Conservation (phyloP, 495 filamentous ascomycete genomes). For the Neurospora sp. region DNA sequence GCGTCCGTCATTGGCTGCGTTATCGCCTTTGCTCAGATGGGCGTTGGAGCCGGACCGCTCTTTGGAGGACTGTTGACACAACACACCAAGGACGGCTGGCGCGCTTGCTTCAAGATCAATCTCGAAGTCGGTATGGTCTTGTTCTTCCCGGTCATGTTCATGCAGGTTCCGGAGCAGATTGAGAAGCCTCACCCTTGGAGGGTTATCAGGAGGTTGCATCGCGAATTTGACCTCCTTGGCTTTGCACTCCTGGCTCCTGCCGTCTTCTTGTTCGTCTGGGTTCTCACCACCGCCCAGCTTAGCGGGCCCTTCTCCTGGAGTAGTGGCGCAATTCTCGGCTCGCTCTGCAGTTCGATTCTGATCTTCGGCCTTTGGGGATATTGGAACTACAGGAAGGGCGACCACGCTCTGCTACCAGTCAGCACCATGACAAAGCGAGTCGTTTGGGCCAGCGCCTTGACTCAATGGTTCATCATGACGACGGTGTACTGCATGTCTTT, state of each 20-base stretch:
- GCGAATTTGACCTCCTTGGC: slow-evolving; percentile 58
- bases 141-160: slow-evolving; percentile 42
- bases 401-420: slow-evolving; percentile 58
- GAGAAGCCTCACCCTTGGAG: slow-evolving; percentile 28
- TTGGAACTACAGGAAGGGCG: slow-evolving; percentile 49
- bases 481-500: slow-evolving; percentile 51
- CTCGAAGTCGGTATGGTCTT: slow-evolving; percentile 55
- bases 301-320: slow-evolving; percentile 61
- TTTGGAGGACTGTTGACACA: slow-evolving; percentile 43
- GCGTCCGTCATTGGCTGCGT: slow-evolving; percentile 28
- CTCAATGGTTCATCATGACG: slow-evolving; percentile 43
- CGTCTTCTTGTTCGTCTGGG: slow-evolving; percentile 40
- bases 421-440: slow-evolving; percentile 55
- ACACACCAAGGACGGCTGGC: slow-evolving; percentile 39
- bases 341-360: slow-evolving; percentile 52
- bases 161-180: slow-evolving; percentile 37
- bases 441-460: slow-evolving; percentile 41
- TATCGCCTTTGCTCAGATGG: slow-evolving; percentile 51
- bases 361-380: slow-evolving; percentile 48
- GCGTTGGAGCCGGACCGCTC: slow-evolving; percentile 58
- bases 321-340: slow-evolving; percentile 50
- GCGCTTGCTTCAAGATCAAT: slow-evolving; percentile 62
- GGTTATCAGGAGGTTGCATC: slow-evolving; percentile 25
- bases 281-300: slow-evolving; percentile 71
- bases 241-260: slow-evolving; percentile 53